Base-by-base conservation (phyloP, 805 yeast genomes). In the Debaryomyces tyrocola region DNA sequence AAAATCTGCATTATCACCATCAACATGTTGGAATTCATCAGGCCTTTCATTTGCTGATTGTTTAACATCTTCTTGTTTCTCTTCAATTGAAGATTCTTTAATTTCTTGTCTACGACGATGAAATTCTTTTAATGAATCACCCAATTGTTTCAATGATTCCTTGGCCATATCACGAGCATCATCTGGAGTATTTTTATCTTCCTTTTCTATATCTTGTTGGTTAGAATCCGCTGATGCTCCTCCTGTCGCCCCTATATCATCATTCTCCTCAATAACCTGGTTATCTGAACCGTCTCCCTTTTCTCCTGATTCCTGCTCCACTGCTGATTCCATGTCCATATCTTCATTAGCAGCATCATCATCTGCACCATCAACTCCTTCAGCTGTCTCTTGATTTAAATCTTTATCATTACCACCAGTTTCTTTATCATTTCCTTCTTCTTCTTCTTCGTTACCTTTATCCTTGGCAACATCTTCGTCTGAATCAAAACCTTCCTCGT, bases 51-150 rank as follows among this genome's bases (percentile, higher is more conserved):
- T 83, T 10, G 84, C 82, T 20, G 73, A 68, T 44, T 79, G 77
- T 10, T 83, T 83, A 6, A 50, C 53, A 38, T 77, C 71, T 35
- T 81, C 82, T 43, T 78, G 80, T 20, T 67, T 68, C 29, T 71
- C 67, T 24, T 68, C 66, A 28, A 50, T 51, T 2, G 78, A 67
- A 8, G 87, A 81, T 52, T 88, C 91, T 53, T 84, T 75, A 50
- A 94, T 92, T 56, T 90, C 97, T 63, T 88, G 90, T 52, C 87
- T 83, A 56, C 96, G 85, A 61, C 89, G 86, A 62, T 92, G 95
- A 69, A 87, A 92, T 60, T 91, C 96, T 56, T 92, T 88, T 69
- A 91, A 63, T 1, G 96, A 81, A 65, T 91, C 97, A 43, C 99
- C 98, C 11, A 94, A 75, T 61, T 90, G 90, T 62, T 87, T 87